Percentiles rank a stretch among this genome's conserved stretches.
Conservation (phyloP, 2,329 filamentous ascomycete species). For the Lecanicillium sp. region DNA sequence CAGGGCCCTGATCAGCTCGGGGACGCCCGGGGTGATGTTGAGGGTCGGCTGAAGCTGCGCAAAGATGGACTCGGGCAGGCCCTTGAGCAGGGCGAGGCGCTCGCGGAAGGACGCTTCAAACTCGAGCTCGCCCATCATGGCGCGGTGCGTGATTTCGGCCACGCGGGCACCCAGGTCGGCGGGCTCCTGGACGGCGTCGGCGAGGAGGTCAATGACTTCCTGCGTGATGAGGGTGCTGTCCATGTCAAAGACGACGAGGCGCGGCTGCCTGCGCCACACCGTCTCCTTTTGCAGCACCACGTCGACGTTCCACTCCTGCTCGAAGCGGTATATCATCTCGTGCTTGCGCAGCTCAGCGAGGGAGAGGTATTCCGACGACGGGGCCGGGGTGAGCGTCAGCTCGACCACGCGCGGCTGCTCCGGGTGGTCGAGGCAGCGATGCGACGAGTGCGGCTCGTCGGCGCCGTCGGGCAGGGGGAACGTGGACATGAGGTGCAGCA, state of each 20-base stretch:
- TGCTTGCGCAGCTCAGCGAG: conserved; percentile 68
- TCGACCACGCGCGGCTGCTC: conserved; percentile 58
- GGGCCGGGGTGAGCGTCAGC: conserved; percentile 53
- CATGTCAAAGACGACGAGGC: conserved; percentile 96
- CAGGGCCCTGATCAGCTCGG: conserved; percentile 64
- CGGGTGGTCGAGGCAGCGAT: conserved; percentile 56
- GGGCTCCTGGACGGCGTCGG: conserved; percentile 62
- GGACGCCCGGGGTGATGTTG: conserved; percentile 74
- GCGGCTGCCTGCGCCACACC: conserved; percentile 70
- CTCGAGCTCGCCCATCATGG: conserved; percentile 94
- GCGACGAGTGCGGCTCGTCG: conserved; percentile 50
- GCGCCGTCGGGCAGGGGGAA: conserved; percentile 48
- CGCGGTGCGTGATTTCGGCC: conserved; percentile 80
- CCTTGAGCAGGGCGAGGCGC: conserved; percentile 72
- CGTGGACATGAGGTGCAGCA: conserved; percentile 57
- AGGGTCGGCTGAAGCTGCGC: conserved; percentile 67
- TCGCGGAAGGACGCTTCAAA: conserved; percentile 79
- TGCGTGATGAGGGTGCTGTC: conserved; percentile 95
- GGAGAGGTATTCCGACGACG: conserved; percentile 54
- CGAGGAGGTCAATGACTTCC: conserved; percentile 95
- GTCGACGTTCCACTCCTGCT: conserved; percentile 84
- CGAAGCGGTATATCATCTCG: conserved; percentile 75
- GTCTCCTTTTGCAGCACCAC: conserved; percentile 68
- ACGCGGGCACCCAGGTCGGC: conserved; percentile 73
- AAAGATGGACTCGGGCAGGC: conserved; percentile 72